These are phyloP conservation scores for Phytophthora litchii DNA, from an alignment of 352 stramenopile species.

Conservation along the genomic window DNA sequence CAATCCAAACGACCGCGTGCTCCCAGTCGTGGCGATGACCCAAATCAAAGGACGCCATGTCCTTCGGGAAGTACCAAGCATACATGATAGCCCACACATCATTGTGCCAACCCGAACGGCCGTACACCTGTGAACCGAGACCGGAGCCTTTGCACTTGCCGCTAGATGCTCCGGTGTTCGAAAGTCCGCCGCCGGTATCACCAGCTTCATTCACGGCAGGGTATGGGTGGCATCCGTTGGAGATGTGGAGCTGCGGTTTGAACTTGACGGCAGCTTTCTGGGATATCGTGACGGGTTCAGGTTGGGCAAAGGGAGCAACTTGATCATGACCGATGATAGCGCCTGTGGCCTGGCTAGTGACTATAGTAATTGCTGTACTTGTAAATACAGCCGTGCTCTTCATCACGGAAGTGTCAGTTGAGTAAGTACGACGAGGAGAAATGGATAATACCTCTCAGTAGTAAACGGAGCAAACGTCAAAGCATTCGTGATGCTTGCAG, in stretches of 20 bases:
- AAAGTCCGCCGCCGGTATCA: constrained; percentile 29
- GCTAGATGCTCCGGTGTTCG: constrained; percentile 21
- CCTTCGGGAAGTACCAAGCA: constrained; percentile 55
- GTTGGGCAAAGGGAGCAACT: constrained; percentile 12
- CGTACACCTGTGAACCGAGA: constrained; percentile 32
- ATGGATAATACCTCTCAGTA: too few species aligned
- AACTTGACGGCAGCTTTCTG: constrained; percentile 14
- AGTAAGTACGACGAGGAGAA: too few species aligned
- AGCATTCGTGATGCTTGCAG: too few species aligned
- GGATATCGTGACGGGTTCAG: not conserved
- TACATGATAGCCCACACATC: constrained; percentile 37
- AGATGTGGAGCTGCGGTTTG: constrained; percentile 20
- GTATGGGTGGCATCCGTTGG: constrained; percentile 19
- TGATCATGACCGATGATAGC: constrained; percentile 20
- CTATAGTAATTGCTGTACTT: too few species aligned
- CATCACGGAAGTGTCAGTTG: not conserved
- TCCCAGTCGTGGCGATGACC: constrained; percentile 52
- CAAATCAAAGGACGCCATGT: constrained; percentile 29
- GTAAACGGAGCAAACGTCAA: too few species aligned
- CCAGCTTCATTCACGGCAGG: constrained; percentile 29
- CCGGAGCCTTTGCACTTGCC: constrained; percentile 33
- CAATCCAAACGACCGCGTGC: constrained; percentile 47
- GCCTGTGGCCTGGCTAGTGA: not conserved
- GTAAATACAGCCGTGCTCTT: not conserved
- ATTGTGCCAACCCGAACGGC: constrained; percentile 29